These are phyloP conservation scores for Xylaria arbuscula DNA, from an alignment of 2,329 filamentous ascomycete genomes.

Conservation along the genomic window DNA sequence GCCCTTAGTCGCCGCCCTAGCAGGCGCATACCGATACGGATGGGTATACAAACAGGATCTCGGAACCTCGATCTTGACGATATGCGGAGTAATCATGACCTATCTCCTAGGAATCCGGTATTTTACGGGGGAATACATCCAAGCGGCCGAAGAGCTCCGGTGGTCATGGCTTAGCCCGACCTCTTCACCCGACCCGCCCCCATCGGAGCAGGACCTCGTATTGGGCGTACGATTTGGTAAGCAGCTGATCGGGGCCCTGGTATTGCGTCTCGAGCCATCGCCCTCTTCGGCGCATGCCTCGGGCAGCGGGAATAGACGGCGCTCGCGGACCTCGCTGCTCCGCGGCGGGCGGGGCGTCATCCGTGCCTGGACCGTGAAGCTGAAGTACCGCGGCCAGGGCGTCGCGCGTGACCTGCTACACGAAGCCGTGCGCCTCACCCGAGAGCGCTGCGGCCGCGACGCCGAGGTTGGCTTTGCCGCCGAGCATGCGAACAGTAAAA, in stretches of 20 bases:
- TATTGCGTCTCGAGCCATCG: conserved; percentile 71
- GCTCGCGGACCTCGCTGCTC: conserved; percentile 51
- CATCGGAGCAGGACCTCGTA: conserved; percentile 63
- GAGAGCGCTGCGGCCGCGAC: conserved; percentile 74
- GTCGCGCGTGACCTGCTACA: conserved; percentile 78
- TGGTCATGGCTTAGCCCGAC: conserved; percentile 69
- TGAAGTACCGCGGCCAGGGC: conserved; percentile 75
- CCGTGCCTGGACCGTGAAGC: conserved; percentile 82
- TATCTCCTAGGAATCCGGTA: conserved; percentile 71
- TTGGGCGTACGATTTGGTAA: conserved; percentile 75
- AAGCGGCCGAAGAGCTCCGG: conserved; percentile 68
- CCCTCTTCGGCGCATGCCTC: conserved; percentile 36
- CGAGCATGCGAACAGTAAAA: conserved; percentile 79
- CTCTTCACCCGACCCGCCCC: conserved; percentile 33
- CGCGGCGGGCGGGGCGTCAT: conserved; percentile 76
- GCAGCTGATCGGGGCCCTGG: conserved; percentile 75
- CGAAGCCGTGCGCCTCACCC: conserved; percentile 75
- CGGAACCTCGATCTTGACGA: conserved; percentile 66
- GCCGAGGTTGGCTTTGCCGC: conserved; percentile 77
- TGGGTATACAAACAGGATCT: conserved; percentile 56
- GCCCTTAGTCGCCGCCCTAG: conserved; percentile 58
- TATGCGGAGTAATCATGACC: conserved; percentile 70
- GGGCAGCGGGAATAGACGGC: conserved; percentile 36
- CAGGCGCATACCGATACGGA: conserved; percentile 55
- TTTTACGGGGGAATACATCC: conserved; percentile 70